Percentiles rank a stretch among this genome's conserved stretches.
These are phyloP conservation scores for Pythium oligandrum DNA, from an alignment of 352 stramenopile genomes.

Conservation along the genomic window DNA sequence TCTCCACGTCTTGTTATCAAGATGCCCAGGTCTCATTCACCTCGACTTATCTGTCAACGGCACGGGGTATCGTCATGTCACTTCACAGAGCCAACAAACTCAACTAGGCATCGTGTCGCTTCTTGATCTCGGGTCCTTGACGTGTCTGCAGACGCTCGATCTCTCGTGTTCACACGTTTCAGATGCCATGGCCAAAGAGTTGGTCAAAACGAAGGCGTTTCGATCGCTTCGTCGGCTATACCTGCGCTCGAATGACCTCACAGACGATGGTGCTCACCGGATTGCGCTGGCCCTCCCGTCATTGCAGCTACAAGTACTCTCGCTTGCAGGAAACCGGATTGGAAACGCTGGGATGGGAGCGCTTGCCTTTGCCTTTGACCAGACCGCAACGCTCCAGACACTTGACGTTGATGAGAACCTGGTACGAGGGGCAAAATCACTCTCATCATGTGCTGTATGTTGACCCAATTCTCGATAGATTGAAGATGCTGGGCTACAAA, in stretches of 20 bases:
- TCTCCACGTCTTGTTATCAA: constrained; percentile 22
- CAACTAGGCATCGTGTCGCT: background rate
- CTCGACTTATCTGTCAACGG: constrained; percentile 57
- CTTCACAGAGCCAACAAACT: background rate
- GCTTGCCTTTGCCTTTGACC: constrained; percentile 43
- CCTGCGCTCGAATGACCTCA: constrained; percentile 42
- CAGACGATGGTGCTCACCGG: constrained; percentile 15
- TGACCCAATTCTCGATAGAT: constrained; percentile 24
- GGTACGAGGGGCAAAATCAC: constrained; percentile 14
- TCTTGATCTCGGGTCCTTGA: background rate
- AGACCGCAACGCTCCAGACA: constrained; percentile 24
- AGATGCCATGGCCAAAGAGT: constrained; percentile 11
- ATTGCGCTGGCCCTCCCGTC: constrained; percentile 11
- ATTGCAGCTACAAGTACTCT: constrained; percentile 26
- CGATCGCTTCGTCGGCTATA: constrained; percentile 28
- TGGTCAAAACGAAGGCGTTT: constrained; percentile 16
- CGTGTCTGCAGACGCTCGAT: constrained; percentile 24
- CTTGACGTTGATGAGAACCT: constrained; percentile 50
- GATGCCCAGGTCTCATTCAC: constrained; percentile 22
- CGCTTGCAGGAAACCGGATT: constrained; percentile 41
- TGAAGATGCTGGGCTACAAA: constrained; percentile 19
- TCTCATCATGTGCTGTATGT: background rate
- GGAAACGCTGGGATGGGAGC: constrained; percentile 29
- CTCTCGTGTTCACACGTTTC: constrained; percentile 42
- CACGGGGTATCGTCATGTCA: constrained; percentile 7